phyloP scores from a whole-genome alignment of 495 filamentous ascomycete species.

The Pseudoneurospora amorphoporcata region DNA sequence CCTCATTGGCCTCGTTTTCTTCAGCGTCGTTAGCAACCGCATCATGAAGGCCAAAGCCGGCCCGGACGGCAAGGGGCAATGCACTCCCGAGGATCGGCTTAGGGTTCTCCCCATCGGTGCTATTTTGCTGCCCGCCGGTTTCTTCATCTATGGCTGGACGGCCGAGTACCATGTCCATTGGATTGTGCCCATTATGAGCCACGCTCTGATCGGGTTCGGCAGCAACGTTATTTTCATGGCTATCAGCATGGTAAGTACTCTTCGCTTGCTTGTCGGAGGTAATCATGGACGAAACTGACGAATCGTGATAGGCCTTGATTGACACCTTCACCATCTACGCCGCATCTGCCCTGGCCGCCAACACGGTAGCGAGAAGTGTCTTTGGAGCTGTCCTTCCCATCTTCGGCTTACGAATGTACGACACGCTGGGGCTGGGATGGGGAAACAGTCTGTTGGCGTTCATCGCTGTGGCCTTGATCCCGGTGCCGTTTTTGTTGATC shows the following conservation, averaged over 20 bases:
- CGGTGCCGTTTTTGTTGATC: slow-evolving; percentile 41
- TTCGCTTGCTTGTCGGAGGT: slow-evolving; percentile 7
- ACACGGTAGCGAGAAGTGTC: slow-evolving; percentile 42
- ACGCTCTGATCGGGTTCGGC: background rate
- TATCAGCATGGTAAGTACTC: slow-evolving; percentile 25
- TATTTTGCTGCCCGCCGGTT: slow-evolving; percentile 34
- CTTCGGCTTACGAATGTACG: slow-evolving; percentile 44
- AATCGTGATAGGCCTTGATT: slow-evolving; percentile 26
- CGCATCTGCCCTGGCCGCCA: slow-evolving; percentile 46
- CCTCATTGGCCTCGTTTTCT: slow-evolving; percentile 22
- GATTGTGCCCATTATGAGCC: slow-evolving; percentile 32
- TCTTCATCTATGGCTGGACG: slow-evolving; percentile 48
- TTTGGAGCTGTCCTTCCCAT: slow-evolving; percentile 50
- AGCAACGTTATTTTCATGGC: slow-evolving; percentile 18
- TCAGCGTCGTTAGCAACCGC: slow-evolving; percentile 22
- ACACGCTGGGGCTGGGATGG: slow-evolving; percentile 48
- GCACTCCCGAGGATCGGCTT: slow-evolving; percentile 41
- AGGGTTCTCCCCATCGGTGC: slow-evolving; percentile 39
- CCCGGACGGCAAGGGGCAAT: slow-evolving; percentile 17
- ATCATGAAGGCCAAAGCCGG: slow-evolving; percentile 21
- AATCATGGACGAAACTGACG: background rate
- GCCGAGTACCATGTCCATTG: slow-evolving; percentile 60
- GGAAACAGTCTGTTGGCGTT: slow-evolving; percentile 50
- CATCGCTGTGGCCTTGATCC: slow-evolving; percentile 39
- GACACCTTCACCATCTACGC: slow-evolving; percentile 53